phyloP scores from a whole-genome alignment of 2,329 filamentous ascomycete genomes.

The Calonectria multiphialidica region DNA sequence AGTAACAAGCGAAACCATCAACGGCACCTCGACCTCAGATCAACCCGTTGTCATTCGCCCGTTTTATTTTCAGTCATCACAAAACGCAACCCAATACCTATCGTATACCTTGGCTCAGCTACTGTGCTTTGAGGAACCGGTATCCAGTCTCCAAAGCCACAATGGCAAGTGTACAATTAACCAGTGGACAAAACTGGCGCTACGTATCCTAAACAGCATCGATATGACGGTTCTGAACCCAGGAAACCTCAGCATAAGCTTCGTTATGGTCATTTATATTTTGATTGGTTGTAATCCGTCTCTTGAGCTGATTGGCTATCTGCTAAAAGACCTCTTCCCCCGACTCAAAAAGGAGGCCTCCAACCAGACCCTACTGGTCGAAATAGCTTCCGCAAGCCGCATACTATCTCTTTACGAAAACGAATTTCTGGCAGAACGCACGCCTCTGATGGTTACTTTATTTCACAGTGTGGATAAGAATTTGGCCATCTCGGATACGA shows the following conservation, averaged over 20 bases:
- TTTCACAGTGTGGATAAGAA: not conserved
- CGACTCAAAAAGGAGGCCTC: not conserved
- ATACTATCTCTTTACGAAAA: not conserved
- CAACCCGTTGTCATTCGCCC: not conserved
- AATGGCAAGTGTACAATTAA: not conserved
- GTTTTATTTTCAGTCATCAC: not conserved
- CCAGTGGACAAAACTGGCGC: not conserved
- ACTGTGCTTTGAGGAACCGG: not conserved
- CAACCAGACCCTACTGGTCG: not conserved
- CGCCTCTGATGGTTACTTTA: not conserved
- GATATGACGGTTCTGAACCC: not conserved
- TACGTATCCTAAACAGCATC: not conserved
- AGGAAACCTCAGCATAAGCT: not conserved
- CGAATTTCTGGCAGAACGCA: not conserved
- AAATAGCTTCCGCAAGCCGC: not conserved
- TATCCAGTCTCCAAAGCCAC: not conserved
- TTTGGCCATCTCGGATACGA: not conserved
- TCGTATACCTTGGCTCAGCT: not conserved
- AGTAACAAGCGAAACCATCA: not conserved
- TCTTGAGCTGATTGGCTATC: not conserved
- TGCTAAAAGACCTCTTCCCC: not conserved
- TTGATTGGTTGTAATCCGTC: not conserved
- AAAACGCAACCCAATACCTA: not conserved
- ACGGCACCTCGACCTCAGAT: not conserved
- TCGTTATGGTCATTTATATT: not conserved